Base-by-base conservation (phyloP, 1,139 yeast genomes). In the Yamadazyma kanchanaburiensis region DNA sequence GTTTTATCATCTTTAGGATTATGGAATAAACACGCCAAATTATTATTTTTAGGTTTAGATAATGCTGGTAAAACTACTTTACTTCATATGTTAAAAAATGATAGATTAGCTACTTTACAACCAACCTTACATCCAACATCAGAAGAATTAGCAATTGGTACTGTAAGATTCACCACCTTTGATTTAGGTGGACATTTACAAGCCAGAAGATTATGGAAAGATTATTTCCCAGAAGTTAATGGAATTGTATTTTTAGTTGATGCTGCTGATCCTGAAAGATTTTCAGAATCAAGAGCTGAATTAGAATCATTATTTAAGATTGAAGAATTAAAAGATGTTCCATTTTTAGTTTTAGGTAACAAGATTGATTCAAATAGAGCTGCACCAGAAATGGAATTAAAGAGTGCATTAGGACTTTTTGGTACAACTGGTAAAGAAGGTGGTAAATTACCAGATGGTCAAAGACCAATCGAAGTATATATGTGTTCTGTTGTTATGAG, bases 151-250 rank as follows among this genome's bases (percentile, higher is more conserved):
- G 94, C 97, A 38, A 91, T 91, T 51, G 98, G 97, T 43, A 83
- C 85, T 45, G 95, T 91, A 42, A 83, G 91, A 60, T 91, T 91
- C 74, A 91, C 99, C 39, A 94, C 98, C 24, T 91, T 91, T 51
- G 99, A 91, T 62, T 74, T 91, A 51, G 99, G 99, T 60, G 99
- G 99, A 25, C 98, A 91, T 70, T 82, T 77, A 58, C 96, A 89
- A 65, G 98, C 98, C 28, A 89, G 99, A 69, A 87, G 98, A 66
- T 79, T 91, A 55, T 91, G 99, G 99, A 89, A 88, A 60, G 97
- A 91, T 60, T 91, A 91, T 62, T 91, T 94, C 80, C 99, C 98
- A 33, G 98, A 91, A 64, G 98, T 91, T 34, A 85, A 88, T 60
- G 98, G 97, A 32, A 91, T 91, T 49, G 97, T 91, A 17, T 94